These are phyloP conservation scores for Ilyonectria mors-panacis DNA, from an alignment of 2,329 filamentous ascomycete genomes.

Conservation along the genomic window DNA sequence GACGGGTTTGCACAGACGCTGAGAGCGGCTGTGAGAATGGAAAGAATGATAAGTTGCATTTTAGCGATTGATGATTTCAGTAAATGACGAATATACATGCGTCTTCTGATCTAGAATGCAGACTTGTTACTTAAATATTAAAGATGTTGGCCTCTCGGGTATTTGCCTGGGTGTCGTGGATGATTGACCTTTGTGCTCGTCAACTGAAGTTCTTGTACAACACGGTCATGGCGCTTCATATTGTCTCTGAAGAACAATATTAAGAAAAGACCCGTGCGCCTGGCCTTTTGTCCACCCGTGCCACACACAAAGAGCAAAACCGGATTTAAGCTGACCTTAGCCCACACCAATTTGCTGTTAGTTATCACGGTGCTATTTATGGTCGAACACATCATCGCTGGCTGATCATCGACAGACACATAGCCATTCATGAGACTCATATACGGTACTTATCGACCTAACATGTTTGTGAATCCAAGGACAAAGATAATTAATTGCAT, in stretches of 20 bases:
- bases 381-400: not conserved
- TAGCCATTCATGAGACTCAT: constrained; percentile 4
- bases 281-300: not conserved
- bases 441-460: not conserved
- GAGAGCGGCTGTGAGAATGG: not conserved
- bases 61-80: not conserved
- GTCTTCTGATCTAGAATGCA: not conserved
- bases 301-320: not conserved
- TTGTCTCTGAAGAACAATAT: constrained; percentile 1
- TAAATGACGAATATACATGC: not conserved
- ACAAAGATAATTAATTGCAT: constrained; percentile 10
- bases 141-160: not conserved
- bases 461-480: constrained; percentile 3
- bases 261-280: not conserved
- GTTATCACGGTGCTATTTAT: not conserved
- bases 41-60: not conserved
- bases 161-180: not conserved
- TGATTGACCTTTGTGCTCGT: too few relatives aligned
- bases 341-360: not conserved
- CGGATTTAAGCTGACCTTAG: not conserved
- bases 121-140: not conserved
- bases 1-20: not conserved
- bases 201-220: not conserved
- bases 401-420: not conserved
- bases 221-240: not conserved